These are phyloP conservation scores for Lachnellula subtilissima DNA, from an alignment of 2,329 filamentous ascomycete genomes.

Conservation along the genomic window DNA sequence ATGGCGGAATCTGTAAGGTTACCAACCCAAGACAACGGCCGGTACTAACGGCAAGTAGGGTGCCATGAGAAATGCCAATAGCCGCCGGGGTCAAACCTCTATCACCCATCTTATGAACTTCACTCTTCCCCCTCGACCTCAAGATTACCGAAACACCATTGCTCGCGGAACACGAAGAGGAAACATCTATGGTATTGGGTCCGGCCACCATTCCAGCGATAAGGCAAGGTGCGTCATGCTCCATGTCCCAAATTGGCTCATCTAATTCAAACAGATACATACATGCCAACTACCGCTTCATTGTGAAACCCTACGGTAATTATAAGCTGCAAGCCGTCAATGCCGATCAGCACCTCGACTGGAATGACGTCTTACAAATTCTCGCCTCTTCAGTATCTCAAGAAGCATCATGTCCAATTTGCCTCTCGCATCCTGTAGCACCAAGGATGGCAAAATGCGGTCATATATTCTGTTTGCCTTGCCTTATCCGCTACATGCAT, in stretches of 20 bases:
- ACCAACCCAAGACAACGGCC: too few relatives aligned
- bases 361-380: constrained; percentile 86
- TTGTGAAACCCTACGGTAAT: constrained; percentile 76
- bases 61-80: constrained; percentile 58
- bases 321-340: constrained; percentile 79
- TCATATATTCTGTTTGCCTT: constrained; percentile 93
- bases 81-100: constrained; percentile 86
- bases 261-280: constrained; percentile 58
- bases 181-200: constrained; percentile 78
- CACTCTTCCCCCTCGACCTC: constrained; percentile 69
- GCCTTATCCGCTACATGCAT: constrained; percentile 93
- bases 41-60: constrained; percentile 16
- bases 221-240: constrained; percentile 68
- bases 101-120: constrained; percentile 98
- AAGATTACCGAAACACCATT: constrained; percentile 46
- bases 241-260: constrained; percentile 3
- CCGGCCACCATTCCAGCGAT: constrained; percentile 83
- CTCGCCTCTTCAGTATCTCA: constrained; percentile 88
- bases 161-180: constrained; percentile 54
- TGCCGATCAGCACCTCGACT: constrained; percentile 85
- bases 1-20: constrained; percentile 70
- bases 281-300: constrained; percentile 95
- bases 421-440: constrained; percentile 84
- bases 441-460: constrained; percentile 96
- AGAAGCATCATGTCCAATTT: constrained; percentile 86